phyloP scores from a whole-genome alignment of 345 rosid species.

The Barbarea vulgaris region DNA sequence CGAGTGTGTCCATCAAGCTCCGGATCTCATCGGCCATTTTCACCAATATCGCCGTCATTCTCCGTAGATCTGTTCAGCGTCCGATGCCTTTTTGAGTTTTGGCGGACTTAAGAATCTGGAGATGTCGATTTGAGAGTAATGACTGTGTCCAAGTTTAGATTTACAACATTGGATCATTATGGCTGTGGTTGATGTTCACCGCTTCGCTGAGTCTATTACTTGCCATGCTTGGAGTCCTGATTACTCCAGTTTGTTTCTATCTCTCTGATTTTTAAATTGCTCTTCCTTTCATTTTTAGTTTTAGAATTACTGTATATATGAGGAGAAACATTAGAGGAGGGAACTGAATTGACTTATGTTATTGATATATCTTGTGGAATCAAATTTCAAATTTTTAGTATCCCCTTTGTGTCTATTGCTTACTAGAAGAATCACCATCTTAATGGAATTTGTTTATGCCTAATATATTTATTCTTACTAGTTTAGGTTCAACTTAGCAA shows the following conservation, averaged over 20 bases:
- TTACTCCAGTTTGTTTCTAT: constrained; percentile 56
- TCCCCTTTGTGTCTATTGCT: not conserved
- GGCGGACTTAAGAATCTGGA: not conserved
- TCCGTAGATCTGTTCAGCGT: not conserved
- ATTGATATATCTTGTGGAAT: not conserved
- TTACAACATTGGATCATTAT: constrained; percentile 38
- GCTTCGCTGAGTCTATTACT: constrained; percentile 80
- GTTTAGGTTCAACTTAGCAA: not conserved
- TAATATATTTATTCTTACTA: not conserved
- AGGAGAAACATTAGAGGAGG: not conserved
- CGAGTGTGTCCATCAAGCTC: constrained; percentile 19
- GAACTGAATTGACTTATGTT: too few species aligned
- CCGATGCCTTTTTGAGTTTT: not conserved
- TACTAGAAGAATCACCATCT: not conserved
- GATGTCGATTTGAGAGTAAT: constrained; percentile 11
- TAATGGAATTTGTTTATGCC: not conserved
- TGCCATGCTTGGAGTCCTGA: constrained; percentile 99
- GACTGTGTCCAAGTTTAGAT: not conserved
- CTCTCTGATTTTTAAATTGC: not conserved
- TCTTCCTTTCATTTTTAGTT: not conserved
- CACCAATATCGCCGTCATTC: constrained; percentile 15
- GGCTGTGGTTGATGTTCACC: constrained; percentile 77
- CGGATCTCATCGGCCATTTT: constrained; percentile 37
- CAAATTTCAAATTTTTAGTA: not conserved
- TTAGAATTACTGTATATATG: not conserved